Base-by-base conservation (phyloP, 1,284 basidiomycete genomes). In the Exobasidium cylindrosporum region DNA sequence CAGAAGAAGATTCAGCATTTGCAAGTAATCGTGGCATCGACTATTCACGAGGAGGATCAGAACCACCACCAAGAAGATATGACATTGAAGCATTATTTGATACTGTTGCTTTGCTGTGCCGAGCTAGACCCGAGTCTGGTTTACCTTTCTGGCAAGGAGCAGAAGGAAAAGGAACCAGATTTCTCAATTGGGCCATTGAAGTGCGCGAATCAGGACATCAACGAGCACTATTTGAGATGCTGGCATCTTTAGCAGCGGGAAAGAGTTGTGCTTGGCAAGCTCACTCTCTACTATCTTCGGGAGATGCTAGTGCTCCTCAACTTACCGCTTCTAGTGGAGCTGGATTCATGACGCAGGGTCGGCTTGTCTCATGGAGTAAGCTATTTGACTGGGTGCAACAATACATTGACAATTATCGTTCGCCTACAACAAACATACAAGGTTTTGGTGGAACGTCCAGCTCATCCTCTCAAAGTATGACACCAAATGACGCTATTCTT, bases 401-500 rank as follows among this genome's bases (percentile, higher is more conserved):
- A 67, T 78, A 77, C 62, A 62, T 78, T 50, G 77, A 78, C 45
- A 66, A 57, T 24, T 74, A 75, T 55, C 70, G 71, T 40, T 52
- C 47, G 17, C 50, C 49, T 10, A 40, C 53, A 54, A 24, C 55
- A 32, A 65, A 65, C 1, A 1, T 10, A 10, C 11, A 58, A 10
- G 35, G 44, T 4, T 64, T 63, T 24, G 70, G 80, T 68, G 21
- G 21, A n/a, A 14, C 32, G 2, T 14, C 21, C 3, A n/a, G 17
- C 32, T 44, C 53, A 24, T 13, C 53, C n/a, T 24, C 47, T 13
- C 21, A 4, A 2, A 24, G 13, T 13, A 86, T 91, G 62, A 85
- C 86, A 28, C 85, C 86, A 2, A 88, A 88, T 64, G 91, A 94
- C 64, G 88, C 92, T 5, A 81, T 88, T 10, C 84, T 92, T 49